Evolutionary conservation across 257 asterid species (phyloP), one percentile per base, ranked within the genome.

Genomic region (Paulownia fortunei): DNA sequence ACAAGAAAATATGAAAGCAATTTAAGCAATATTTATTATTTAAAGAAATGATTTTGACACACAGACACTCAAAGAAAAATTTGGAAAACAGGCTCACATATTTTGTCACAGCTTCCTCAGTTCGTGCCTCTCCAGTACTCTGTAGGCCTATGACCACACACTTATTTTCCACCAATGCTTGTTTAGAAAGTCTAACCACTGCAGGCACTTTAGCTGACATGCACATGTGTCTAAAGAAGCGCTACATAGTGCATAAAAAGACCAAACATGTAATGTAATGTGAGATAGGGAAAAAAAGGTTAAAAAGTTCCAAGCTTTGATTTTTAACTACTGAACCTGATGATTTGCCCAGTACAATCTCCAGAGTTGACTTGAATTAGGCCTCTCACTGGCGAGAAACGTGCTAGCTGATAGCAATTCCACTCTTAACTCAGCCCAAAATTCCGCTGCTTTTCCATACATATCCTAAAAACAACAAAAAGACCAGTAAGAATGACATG

Each of bases 191-290:
- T 83, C 86, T 87, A 77, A 93, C 91, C 81, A 93, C 94, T 23
- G 97, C 97, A 78, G 98, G 97, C 72, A 96, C 99, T 89, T 96
- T 96, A 72, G 99, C 97, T 54, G 99, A 90, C 97, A 96, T 90
- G 79, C 99, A 96, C 83, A 96, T 72, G 90, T 96, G 97, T 63
- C 97, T 88, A 87, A 96, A 96, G 91, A 96, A 96, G 84, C 99
- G 98, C 99, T 96, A 86, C 79, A 82, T 41, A 75, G 68, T 68
- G 73, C 83, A 76, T 32, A 80, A 52, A 69, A 78, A 79, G 71
- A 72, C 30, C 63, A 80, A 80, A 30, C 23, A 74, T 21, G 34
- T 27, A 82, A 74, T 63, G 76, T 76, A 82, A 66, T 36, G 70
- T 46, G 39, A 66, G 55, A 46, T 36, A 49, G 24, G 66, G 24